Conservation (phyloP, 306 rosid genomes). For the Fragaria vesca region DNA sequence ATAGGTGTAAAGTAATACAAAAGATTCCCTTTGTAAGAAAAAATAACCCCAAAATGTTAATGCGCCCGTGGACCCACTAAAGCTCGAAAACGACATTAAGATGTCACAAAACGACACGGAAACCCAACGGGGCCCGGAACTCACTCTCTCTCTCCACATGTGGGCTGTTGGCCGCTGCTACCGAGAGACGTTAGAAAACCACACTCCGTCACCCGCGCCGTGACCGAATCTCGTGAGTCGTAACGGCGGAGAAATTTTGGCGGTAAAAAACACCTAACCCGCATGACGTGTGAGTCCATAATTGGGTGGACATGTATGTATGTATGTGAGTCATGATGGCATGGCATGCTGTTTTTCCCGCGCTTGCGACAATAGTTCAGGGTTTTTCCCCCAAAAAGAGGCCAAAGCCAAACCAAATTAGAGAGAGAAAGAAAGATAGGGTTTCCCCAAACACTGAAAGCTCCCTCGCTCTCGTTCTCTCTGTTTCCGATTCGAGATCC, state of each 20-base stretch:
- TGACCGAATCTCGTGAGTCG: conserved; percentile 27
- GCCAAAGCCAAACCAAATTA: conserved; percentile 13
- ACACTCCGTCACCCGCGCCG: conserved; percentile 4
- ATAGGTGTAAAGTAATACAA: not conserved
- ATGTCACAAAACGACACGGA: not conserved
- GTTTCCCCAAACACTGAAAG: conserved; percentile 11
- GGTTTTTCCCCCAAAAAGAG: conserved; percentile 24
- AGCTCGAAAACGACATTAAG: not conserved
- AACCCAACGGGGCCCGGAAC: not conserved
- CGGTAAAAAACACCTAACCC: conserved; percentile 38
- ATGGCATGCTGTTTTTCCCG: conserved; percentile 48
- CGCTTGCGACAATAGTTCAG: conserved; percentile 28
- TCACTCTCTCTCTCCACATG: not conserved
- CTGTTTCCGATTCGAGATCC: conserved; percentile 8
- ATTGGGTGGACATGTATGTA: conserved; percentile 20
- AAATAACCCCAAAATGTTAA: too few species aligned
- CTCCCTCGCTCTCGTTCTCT: not conserved
- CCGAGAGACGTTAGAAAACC: not conserved
- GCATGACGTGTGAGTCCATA: not conserved
- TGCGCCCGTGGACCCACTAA: not conserved
- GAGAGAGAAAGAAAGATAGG: conserved; percentile 17
- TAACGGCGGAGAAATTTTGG: conserved; percentile 47
- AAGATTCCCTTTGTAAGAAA: not conserved
- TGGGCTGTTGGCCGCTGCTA: not conserved
- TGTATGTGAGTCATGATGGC: conserved; percentile 23